Conservation (phyloP, 75 land plant species). For the Adiantum capillusveneris region DNA sequence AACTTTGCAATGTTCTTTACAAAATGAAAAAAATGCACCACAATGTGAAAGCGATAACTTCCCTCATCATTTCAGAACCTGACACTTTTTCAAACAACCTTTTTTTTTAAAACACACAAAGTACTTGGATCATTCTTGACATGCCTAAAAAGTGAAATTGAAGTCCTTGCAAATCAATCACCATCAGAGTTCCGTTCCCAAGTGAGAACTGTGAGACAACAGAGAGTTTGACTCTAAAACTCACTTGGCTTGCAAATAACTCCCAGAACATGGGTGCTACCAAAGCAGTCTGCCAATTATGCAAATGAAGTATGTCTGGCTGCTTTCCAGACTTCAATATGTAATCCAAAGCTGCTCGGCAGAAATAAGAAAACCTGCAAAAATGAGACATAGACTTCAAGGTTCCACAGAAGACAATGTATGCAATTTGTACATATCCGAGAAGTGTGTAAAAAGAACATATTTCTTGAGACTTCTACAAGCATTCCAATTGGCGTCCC, state of each 20-base stretch:
- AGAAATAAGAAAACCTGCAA: conserved; percentile 64
- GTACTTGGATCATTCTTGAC: too few species aligned
- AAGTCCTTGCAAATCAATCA: too few species aligned
- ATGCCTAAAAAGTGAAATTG: too few species aligned
- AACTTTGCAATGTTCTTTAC: too few species aligned
- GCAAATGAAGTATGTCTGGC: conserved; percentile 68
- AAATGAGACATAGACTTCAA: background rate
- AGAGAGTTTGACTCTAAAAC: background rate
- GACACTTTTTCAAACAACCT: too few species aligned
- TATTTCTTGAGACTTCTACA: background rate
- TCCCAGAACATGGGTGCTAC: conserved; percentile 82
- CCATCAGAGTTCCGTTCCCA: background rate
- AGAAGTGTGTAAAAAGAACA: background rate
- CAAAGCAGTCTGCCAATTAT: conserved; percentile 68
- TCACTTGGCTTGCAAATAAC: conserved; percentile 53
- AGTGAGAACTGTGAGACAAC: background rate
- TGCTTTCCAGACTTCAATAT: conserved; percentile 59
- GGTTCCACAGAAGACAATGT: background rate
- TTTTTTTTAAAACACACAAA: too few species aligned
- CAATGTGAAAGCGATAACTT: too few species aligned
- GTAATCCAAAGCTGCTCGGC: conserved; percentile 64
- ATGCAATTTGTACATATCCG: background rate
- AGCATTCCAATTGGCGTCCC: background rate
- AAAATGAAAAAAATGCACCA: too few species aligned
- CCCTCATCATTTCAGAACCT: too few species aligned